Evolutionary conservation across 441 rosid species (phyloP).

Genomic region (Eruca vesicaria): DNA sequence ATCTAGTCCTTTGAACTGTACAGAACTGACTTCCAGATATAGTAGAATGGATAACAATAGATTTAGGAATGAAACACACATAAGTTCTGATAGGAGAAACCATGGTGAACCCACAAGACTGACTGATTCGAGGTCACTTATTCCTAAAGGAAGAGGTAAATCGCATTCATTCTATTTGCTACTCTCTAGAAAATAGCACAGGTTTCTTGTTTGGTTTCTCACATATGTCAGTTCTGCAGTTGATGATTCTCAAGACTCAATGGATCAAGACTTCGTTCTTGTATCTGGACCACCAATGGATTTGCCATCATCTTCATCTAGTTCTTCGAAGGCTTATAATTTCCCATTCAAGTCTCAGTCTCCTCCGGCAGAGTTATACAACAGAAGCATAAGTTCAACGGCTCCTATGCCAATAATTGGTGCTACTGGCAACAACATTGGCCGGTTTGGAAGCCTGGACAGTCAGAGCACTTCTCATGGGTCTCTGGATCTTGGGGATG

Average conservation of each 20-base stretch:
- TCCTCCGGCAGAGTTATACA: constrained; percentile 44
- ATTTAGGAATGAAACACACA: constrained; percentile 40
- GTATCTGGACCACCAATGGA: constrained; percentile 84
- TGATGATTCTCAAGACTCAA: constrained; percentile 70
- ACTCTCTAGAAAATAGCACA: constrained; percentile 14
- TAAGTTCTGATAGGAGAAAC: constrained; percentile 43
- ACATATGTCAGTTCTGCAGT: constrained; percentile 36
- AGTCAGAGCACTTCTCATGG: constrained; percentile 80
- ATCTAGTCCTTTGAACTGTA: no score
- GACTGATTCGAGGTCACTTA: constrained; percentile 46
- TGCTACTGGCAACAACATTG: constrained; percentile 39
- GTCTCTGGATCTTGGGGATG: constrained; percentile 65
- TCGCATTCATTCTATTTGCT: constrained; percentile 28
- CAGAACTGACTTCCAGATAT: no score
- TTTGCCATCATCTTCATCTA: constrained; percentile 45
- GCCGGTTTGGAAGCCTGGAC: constrained; percentile 56
- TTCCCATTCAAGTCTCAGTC: constrained; percentile 50
- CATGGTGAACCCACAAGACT: constrained; percentile 45
- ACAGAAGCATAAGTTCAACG: constrained; percentile 41
- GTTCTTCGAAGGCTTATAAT: constrained; percentile 57
- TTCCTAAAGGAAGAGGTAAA: constrained; percentile 62
- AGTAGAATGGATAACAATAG: constrained; percentile 45
- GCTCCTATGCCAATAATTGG: constrained; percentile 72
- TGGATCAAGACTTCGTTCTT: constrained; percentile 89
- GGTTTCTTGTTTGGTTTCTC: constrained; percentile 15